Evolutionary conservation across 2,329 filamentous ascomycete species (phyloP), one percentile per base, ranked within the genome.

Genomic region (Venturia nashicola): DNA sequence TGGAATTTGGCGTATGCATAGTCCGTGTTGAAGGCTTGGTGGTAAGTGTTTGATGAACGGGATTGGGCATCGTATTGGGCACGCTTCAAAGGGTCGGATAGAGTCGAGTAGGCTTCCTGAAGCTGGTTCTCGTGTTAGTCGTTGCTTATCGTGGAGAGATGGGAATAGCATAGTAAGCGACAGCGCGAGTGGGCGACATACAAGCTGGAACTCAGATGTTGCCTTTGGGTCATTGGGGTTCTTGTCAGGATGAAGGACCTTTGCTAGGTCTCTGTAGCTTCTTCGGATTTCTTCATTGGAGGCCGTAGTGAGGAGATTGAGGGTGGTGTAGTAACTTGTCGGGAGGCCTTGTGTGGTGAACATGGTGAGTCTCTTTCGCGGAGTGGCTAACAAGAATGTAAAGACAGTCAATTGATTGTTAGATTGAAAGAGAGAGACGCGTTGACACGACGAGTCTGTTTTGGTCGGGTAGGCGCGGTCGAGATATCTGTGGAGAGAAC

Each of bases 251-350:
- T 60, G 59, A 12, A 42, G 42, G 59, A 18, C n/a, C 43, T 5
- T 42, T 14, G 59, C 59, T 27, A 60, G 42, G 3, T 34, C 59
- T 27, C 20, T 42, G 23, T 60, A 60, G n/a, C 20, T 44, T 60
- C n/a, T 40, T 20, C 59, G 59, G 36, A 60, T 44, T n/a, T 60
- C 59, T 16, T 60, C 59, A 3, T 60, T n/a, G n/a, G 59, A 16
- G 39, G 59, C 59, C 27, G 59, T 60, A 14, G 5, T 27, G 59
- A 39, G 36, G n/a, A 60, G 42, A 34, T 60, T 18, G 11, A 60
- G 59, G 39, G 20, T 27, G 3, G 34, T 40, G 23, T 44, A 42
- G 20, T 34, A 34, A 44, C 43, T 34, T n/a, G 27, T 60, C 18
- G 55, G 34, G 59, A 16, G 23, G 18, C 43, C 59, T 60, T 40